Base-by-base conservation (phyloP, 2,329 filamentous ascomycete genomes). In the Emergomyces pasteurianus region DNA sequence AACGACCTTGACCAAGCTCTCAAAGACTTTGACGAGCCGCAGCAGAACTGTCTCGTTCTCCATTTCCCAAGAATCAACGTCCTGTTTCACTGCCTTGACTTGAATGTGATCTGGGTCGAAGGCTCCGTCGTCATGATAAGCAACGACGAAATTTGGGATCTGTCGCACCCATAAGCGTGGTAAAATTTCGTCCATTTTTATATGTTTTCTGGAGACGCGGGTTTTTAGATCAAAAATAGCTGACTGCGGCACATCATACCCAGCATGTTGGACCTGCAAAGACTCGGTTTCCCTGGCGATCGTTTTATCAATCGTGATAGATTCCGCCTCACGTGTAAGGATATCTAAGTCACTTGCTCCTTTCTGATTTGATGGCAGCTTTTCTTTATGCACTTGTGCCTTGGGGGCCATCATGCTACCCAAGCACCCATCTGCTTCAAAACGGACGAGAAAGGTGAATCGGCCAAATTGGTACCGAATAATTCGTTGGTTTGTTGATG, bases 401-500 rank as follows among this genome's bases (percentile, higher is more conserved):
- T 58, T 23, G 42, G 23, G 12, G 9, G 28, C 34, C 12, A 36
- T 73, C 1, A 74, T 63, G 0, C 74, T 74, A 1, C 77, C 72
- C 4, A 77, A 73, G 63, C 86, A 87, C 1, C 83, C 85, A 68
- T 88, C 84, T 0, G 73, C 76, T 67, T 84, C 82, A 56, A 79
- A 85, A 0, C 84, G 78, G 0, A 87, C 71, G 2, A 86, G 63
- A 55, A 78, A 77, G 0, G 72, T 70, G 12, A 85, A 66, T 0
- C 75, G 80, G 0, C 76, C 83, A 65, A 89, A 83, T 0, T 72
- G 62, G 63, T 88, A 89, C 2, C 73, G 71, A 0, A 89, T 66
- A 8, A 89, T 67, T 1, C 86, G 77, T 67, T 89, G 85, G 63
- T 89, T 84, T 0, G 83, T 83, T 1, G 72, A 73, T 0, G 85